These are phyloP conservation scores for Mycocentrospora acerina DNA, from an alignment of 2,329 filamentous ascomycete species.

Conservation along the genomic window DNA sequence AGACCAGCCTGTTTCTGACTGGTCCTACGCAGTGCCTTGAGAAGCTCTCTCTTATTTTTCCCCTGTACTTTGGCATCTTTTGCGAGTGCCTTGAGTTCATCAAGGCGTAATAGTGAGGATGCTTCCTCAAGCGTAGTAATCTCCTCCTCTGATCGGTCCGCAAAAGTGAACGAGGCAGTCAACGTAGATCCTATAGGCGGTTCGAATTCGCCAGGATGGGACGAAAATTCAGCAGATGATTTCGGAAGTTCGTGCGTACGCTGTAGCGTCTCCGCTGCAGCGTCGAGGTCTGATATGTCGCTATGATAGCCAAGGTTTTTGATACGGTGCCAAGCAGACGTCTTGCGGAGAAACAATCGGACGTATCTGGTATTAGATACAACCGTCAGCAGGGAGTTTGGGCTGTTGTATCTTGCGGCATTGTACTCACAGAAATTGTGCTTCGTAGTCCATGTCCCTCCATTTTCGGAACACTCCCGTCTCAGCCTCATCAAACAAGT, in stretches of 20 bases:
- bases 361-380: constrained; percentile 67
- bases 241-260: constrained; percentile 56
- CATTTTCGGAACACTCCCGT: constrained; percentile 74
- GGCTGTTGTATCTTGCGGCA: neutral
- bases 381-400: neutral
- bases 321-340: constrained; percentile 85
- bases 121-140: constrained; percentile 83
- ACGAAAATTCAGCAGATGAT: constrained; percentile 37
- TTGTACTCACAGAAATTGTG: constrained; percentile 78
- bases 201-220: constrained; percentile 53
- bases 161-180: constrained; percentile 69
- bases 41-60: constrained; percentile 81
- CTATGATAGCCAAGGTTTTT: constrained; percentile 75
- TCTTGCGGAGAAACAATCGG: constrained; percentile 87
- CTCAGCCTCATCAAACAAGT: constrained; percentile 83
- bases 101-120: constrained; percentile 75
- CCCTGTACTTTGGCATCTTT: constrained; percentile 86
- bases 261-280: constrained; percentile 68
- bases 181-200: constrained; percentile 53
- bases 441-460: constrained; percentile 73
- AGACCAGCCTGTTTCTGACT: constrained; percentile 76
- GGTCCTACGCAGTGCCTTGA: constrained; percentile 70
- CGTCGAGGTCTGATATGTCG: constrained; percentile 74
- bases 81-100: constrained; percentile 81
- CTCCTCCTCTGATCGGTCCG: constrained; percentile 71